Evolutionary conservation across 2,329 filamentous ascomycete species (phyloP), one percentile per base, ranked within the genome.

Genomic region (Arthrinium phaeospermum): DNA sequence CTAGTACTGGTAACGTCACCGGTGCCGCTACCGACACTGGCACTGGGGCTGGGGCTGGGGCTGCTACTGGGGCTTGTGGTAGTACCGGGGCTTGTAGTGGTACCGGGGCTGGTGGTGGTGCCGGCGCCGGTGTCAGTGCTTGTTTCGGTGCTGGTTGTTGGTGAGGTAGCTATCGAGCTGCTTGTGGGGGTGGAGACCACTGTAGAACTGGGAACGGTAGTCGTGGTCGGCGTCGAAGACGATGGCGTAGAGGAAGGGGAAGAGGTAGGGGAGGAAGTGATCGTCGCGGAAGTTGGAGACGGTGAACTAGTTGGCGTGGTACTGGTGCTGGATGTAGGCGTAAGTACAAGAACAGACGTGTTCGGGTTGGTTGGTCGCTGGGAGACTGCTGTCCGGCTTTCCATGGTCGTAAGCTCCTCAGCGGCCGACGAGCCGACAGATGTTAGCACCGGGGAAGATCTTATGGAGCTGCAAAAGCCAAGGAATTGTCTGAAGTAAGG

Each of bases 271-370:
- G 69, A 57, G 30, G 71, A 57, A 49, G 27, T 67, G 27, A n/a
- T n/a, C n/a, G n/a, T n/a, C 13, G 72, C 61, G n/a, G 74, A 67
- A 4, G 74, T 70, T 34, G 75, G 71, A 3, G 72, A 75, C 16
- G 75, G 30, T 1, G 75, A 67, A 22, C 73, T 72, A 4, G 75
- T 61, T 19, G 75, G 30, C 3, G 74, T 67, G 27, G 73, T 71
- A 8, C 75, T 61, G 41, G 70, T 45, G 0, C 71, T 30, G 68
- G 8, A 76, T 78, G 13, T 24, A n/a, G n/a, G n/a, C n/a, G n/a
- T 10, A 12, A 73, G 34, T 14, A 53, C 34, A 22, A 68, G 12
- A n/a, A 73, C 27, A 16, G 70, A 67, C 12, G 71, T 69, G 3
- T 41, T 45, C 16, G 76, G n/a, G n/a, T n/a, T n/a, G n/a, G n/a